These are phyloP conservation scores for Cucumis cinereus DNA, from an alignment of 306 rosid genomes.

Conservation along the genomic window DNA sequence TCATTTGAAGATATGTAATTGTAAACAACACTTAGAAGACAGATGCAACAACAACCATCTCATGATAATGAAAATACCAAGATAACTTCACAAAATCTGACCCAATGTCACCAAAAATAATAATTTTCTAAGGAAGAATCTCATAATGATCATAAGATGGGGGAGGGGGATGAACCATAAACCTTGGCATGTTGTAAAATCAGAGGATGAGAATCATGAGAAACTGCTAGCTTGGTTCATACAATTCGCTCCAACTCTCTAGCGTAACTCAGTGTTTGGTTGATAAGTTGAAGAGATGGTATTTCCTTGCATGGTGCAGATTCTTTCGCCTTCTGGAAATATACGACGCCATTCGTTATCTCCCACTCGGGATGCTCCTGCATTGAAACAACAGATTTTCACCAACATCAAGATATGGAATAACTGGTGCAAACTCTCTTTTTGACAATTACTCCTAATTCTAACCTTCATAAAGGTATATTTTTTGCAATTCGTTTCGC, in stretches of 20 bases:
- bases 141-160: background rate
- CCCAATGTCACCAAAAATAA: background rate
- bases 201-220: slow-evolving; percentile 6
- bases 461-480: background rate
- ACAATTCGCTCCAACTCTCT: slow-evolving; percentile 99
- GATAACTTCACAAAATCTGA: background rate
- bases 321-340: slow-evolving; percentile 80
- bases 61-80: background rate
- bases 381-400: background rate
- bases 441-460: background rate
- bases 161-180: background rate
- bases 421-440: background rate
- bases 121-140: background rate
- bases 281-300: slow-evolving; percentile 91
- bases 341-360: slow-evolving; percentile 41
- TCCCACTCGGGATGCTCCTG: slow-evolving; percentile 99
- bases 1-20: background rate
- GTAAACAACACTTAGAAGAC: background rate
- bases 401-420: background rate
- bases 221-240: slow-evolving; percentile 17
- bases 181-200: background rate
- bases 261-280: slow-evolving; percentile 95
- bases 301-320: slow-evolving; percentile 95
- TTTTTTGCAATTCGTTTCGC: background rate
- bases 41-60: background rate